phyloP scores from a whole-genome alignment of 306 rosid genomes.

The Quercus alba region DNA sequence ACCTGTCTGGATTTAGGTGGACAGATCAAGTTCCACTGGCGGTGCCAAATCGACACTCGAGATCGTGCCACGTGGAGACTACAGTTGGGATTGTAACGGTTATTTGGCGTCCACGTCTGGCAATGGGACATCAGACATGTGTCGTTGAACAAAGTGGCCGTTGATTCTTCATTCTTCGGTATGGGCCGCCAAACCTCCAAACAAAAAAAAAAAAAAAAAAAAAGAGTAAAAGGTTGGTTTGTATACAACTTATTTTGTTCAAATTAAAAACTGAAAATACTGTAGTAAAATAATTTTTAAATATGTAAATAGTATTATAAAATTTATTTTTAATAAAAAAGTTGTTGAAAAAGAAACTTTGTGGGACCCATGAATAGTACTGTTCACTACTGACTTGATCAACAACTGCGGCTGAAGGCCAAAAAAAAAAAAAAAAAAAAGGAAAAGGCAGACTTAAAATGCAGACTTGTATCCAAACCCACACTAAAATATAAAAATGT shows the following conservation, averaged over 20 bases:
- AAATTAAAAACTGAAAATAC: accelerated
- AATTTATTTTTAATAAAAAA: too few relatives aligned
- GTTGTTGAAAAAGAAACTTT: too few relatives aligned
- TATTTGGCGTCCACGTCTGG: slow-evolving; percentile 40
- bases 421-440: too few relatives aligned
- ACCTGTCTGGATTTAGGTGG: slow-evolving; percentile 39
- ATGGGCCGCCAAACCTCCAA: slow-evolving; percentile 10
- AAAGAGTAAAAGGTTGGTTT: too few relatives aligned
- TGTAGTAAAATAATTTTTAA: too few relatives aligned
- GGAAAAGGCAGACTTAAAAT: too few relatives aligned
- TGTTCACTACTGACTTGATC: too few relatives aligned
- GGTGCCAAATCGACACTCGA: slow-evolving; percentile 20
- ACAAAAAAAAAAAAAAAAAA: neutral
- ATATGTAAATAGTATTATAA: accelerated
- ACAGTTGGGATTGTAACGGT: neutral
- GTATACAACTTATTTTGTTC: too few relatives aligned
- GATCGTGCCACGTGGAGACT: slow-evolving; percentile 16
- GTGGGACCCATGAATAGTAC: accelerated
- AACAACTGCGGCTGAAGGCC: too few relatives aligned
- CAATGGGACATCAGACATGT: neutral
- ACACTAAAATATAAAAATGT: neutral
- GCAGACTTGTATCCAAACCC: too few relatives aligned
- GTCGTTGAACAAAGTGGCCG: neutral
- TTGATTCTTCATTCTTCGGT: neutral
- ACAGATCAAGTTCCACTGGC: slow-evolving; percentile 5